Conservation (phyloP, 345 rosid genomes). For the Corchorus capsularis region DNA sequence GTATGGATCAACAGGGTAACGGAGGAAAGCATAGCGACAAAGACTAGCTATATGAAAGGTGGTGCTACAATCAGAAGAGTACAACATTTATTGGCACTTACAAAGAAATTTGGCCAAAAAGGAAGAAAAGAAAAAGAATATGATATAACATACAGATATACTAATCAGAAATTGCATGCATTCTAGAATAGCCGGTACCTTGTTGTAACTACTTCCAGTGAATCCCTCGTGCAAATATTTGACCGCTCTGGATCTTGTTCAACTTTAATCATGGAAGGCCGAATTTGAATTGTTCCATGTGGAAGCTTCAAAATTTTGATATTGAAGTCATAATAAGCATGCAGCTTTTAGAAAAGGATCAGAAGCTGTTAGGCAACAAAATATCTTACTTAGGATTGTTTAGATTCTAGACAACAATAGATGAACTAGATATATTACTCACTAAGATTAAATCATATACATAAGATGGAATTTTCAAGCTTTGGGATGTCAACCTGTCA, state of each 20-base stretch:
- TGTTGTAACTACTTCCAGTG: constrained; percentile 70
- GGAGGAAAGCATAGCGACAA: not conserved
- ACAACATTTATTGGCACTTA: not conserved
- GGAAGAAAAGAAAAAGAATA: not conserved
- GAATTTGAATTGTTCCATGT: constrained; percentile 47
- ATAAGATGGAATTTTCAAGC: too few species aligned
- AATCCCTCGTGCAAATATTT: constrained; percentile 29
- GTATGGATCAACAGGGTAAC: not conserved
- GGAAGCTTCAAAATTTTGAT: constrained; percentile 42
- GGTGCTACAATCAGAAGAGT: not conserved
- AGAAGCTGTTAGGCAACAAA: not conserved
- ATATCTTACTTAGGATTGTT: not conserved
- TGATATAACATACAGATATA: not conserved
- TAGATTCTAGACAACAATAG: not conserved
- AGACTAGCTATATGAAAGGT: not conserved
- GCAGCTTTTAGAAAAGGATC: not conserved
- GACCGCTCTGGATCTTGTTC: constrained; percentile 32
- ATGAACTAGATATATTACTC: not conserved
- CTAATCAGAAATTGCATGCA: not conserved
- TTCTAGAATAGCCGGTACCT: constrained; percentile 40
- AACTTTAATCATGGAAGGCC: constrained; percentile 78
- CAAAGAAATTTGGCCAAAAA: not conserved
- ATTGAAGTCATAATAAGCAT: constrained; percentile 8
- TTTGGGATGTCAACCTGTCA: not conserved
- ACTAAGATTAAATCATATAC: too few species aligned